These are phyloP conservation scores for Pseudogymnoascus pannorum DNA, from an alignment of 2,329 filamentous ascomycete genomes.

Conservation along the genomic window DNA sequence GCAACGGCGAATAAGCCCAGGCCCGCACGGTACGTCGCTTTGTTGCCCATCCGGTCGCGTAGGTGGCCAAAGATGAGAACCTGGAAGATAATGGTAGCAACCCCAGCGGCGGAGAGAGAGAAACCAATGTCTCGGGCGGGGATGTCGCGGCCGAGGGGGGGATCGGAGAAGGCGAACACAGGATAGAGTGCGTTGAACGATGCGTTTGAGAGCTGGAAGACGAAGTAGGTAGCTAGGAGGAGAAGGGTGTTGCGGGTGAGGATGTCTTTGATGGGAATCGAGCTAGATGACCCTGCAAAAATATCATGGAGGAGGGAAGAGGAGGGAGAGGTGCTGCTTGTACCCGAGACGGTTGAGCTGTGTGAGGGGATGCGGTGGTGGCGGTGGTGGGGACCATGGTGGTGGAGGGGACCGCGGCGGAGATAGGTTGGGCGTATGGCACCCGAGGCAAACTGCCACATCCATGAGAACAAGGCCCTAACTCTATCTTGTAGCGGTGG, in stretches of 20 bases:
- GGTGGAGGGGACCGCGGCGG: slow-evolving; percentile 23
- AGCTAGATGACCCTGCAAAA: slow-evolving; percentile 37
- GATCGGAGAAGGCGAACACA: slow-evolving; percentile 72
- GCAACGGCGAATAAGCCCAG: slow-evolving; percentile 73
- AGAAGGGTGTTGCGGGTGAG: slow-evolving; percentile 76
- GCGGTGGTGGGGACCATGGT: slow-evolving; percentile 24
- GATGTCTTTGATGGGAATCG: slow-evolving; percentile 50
- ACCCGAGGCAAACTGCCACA: slow-evolving; percentile 60
- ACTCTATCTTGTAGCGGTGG: slow-evolving; percentile 53
- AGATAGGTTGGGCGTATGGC: slow-evolving; percentile 53
- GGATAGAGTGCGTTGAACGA: slow-evolving; percentile 94
- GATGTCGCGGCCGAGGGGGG: slow-evolving; percentile 70
- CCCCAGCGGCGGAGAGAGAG: slow-evolving; percentile 74
- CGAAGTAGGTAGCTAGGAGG: slow-evolving; percentile 76
- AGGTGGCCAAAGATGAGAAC: slow-evolving; percentile 74
- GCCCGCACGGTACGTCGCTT: slow-evolving; percentile 72
- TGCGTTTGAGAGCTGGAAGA: slow-evolving; percentile 91
- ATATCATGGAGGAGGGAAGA: slow-evolving; percentile 25
- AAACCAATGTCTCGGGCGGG: slow-evolving; percentile 76
- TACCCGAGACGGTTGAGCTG: slow-evolving; percentile 31
- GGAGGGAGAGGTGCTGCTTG: slow-evolving; percentile 34
- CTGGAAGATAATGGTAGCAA: slow-evolving; percentile 85
- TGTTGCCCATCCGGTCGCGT: slow-evolving; percentile 74
- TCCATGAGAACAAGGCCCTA: slow-evolving; percentile 54
- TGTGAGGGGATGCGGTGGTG: slow-evolving; percentile 26